phyloP scores from a whole-genome alignment of 2,329 filamentous ascomycete species.

The Neocucurbitaria cava region DNA sequence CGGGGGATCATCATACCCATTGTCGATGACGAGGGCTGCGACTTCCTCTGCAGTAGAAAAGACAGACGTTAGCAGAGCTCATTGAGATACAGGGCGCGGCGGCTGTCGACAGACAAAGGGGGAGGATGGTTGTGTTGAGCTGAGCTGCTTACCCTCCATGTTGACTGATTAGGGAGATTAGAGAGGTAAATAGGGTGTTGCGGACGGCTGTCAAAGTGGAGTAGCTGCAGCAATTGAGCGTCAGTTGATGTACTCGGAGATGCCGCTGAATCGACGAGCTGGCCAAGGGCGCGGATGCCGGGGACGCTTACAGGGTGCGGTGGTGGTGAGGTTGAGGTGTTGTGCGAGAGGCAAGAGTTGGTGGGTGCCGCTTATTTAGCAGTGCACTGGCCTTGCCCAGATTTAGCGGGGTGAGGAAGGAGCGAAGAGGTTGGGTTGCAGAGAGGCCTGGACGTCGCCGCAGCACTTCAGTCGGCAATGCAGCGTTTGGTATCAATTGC shows the following conservation, averaged over 20 bases:
- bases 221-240: conserved; percentile 38
- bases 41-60: conserved; percentile 83
- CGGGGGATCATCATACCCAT: conserved; percentile 82
- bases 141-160: conserved; percentile 72
- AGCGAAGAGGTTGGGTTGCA: conserved; percentile 19
- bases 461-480: background rate
- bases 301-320: conserved; percentile 44
- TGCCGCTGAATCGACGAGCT: conserved; percentile 28
- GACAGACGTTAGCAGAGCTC: conserved; percentile 44
- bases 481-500: conserved; percentile 1
- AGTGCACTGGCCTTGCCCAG: conserved; percentile 48
- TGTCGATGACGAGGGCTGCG: conserved; percentile 99
- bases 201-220: conserved; percentile 38
- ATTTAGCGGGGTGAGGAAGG: conserved; percentile 47
- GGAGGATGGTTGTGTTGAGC: conserved; percentile 23
- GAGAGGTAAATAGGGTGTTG: conserved; percentile 39
- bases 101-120: conserved; percentile 23
- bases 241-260: conserved; percentile 36
- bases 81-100: conserved; percentile 36
- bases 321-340: conserved; percentile 45
- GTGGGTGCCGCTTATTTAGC: conserved; percentile 52
- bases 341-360: conserved; percentile 51
- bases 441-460: background rate
- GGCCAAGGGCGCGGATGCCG: conserved; percentile 33
- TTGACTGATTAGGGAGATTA: conserved; percentile 56